Evolutionary conservation across 306 rosid genomes (phyloP), one percentile per base, ranked within the genome.

Genomic region (Comarum palustre): DNA sequence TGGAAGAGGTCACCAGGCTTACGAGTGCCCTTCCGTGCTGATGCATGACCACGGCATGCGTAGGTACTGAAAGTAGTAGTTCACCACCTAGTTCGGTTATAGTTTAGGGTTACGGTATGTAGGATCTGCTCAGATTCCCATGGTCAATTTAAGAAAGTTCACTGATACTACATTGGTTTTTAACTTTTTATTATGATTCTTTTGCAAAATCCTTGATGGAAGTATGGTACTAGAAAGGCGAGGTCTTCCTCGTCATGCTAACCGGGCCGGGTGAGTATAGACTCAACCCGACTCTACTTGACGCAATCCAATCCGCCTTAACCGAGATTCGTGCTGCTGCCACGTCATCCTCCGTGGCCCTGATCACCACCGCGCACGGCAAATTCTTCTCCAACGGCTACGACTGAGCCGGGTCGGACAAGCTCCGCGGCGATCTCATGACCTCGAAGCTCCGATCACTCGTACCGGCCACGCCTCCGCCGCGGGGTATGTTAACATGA

Each of bases 401-500:
- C 82, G 97, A 78, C n/a, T 93, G 90, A 91, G 87, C 81, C 13
- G 48, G 13, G 9, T 31, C 82, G 57, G 61, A 67, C 14, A 0
- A 3, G 8, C 31, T 77, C 7, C 89, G 87, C 3, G 0, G 0
- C 47, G 1, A 20, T 13, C 83, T 80, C 20, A 73, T 79, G 83
- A 83, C 69, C 43, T 42, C 75, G 41, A 75, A 81, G 45, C 85
- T 86, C 24, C 78, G 77, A 20, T 83, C 93, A 15, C 71, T 93
- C 7, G 76, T 72, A 50, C 89, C 25, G 97, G 98, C 34, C 92
- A 93, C 75, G 91, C 96, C 34, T 87, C 91, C 45, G 94, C 96
- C 42, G 92, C 88, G 27, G 98, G 98, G n/a, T n/a, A n/a, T n/a
- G n/a, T n/a, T n/a, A n/a, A n/a, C 85, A 86, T 87, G 98, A 93